Base-by-base conservation (phyloP, 495 filamentous ascomycete species). In the Talaromyces nanjingensis region DNA sequence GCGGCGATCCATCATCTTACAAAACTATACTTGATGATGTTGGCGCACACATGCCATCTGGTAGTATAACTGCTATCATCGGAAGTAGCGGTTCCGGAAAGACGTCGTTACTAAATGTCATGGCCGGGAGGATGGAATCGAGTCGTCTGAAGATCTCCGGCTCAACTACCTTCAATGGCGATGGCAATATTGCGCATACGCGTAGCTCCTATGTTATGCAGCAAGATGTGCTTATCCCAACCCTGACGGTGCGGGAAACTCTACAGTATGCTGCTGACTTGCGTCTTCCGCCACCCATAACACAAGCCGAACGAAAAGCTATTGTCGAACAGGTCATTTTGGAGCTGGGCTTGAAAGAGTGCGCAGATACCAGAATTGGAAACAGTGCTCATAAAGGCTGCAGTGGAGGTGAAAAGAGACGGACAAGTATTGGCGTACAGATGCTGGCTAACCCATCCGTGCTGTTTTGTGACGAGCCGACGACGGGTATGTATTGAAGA, bases 151-250 rank as follows among this genome's bases (percentile, higher is more conserved):
- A 78, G 16, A 79, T 80, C 22, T 73, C 73, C 11, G 88, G 88
- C 2, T 67, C 67, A 1, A 81, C 83, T 0, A 81, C 77, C 0
- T 89, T 86, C 69, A 89, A 88, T 68, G 83, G 76, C 2, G 67
- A 73, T 55, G 61, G 76, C 22, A 74, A 84, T n/a, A 72, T 87
- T 18, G 72, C 79, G 12, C 78, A 70, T 60, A 73, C 86, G 11
- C 75, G 84, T 29, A 85, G 85, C 65, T 86, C 89, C 64, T 91
- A 90, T 72, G 86, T 91, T 16, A 89, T 90, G 86, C 89, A 91
- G 68, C 85, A 91, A 59, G 89, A 92, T 71, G 79, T 90, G 49
- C 74, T 91, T 4, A 76, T 91, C 1, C 85, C 88, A 0, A 86
- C 86, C 0, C 71, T 92, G 37, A 91, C 89, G 1, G 89, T 92